Percentiles rank a stretch among this genome's conserved stretches.
Conservation (phyloP, 805 yeast genomes). For the Candida sphagnicola region DNA sequence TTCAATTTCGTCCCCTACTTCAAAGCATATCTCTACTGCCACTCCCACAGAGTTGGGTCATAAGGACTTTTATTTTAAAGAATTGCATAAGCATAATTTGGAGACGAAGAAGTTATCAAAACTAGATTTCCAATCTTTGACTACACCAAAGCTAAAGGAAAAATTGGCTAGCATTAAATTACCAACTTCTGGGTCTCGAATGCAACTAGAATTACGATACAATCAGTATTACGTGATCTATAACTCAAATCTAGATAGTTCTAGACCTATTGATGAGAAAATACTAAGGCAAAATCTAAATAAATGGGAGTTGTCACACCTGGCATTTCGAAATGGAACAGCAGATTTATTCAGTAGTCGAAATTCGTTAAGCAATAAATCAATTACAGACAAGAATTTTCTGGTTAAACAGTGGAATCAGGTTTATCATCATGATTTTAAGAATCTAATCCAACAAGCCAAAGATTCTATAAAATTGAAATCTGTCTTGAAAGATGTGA, state of each 20-base stretch:
- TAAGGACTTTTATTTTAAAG: conserved; percentile 28
- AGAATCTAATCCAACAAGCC: conserved; percentile 34
- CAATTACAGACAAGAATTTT: conserved; percentile 44
- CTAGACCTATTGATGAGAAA: conserved; percentile 55
- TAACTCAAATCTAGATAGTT: conserved; percentile 78
- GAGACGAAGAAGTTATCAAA: conserved; percentile 50
- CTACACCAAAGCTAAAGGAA: conserved; percentile 57
- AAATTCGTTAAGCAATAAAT: conserved; percentile 19
- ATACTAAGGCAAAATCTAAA: conserved; percentile 52
- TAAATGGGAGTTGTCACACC: conserved; percentile 62
- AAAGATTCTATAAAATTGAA: conserved; percentile 15
- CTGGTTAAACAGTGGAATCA: conserved; percentile 42
- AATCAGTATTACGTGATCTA: conserved; percentile 72
- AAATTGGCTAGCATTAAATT: conserved; percentile 53
- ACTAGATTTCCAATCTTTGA: conserved; percentile 57
- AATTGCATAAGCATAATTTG: conserved; percentile 21
- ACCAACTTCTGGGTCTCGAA: conserved; percentile 59
- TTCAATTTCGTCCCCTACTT: conserved; percentile 1
- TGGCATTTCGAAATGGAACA: conserved; percentile 23
- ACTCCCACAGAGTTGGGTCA: conserved; percentile 12
- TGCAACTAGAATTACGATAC: conserved; percentile 64
- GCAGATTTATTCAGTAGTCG: conserved; percentile 20
- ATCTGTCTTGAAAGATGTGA: neutral
- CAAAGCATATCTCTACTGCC: neutral
- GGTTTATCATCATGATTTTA: conserved; percentile 37